phyloP scores from a whole-genome alignment of 768 basidiomycete genomes.

The Tylopilus subfusipes region DNA sequence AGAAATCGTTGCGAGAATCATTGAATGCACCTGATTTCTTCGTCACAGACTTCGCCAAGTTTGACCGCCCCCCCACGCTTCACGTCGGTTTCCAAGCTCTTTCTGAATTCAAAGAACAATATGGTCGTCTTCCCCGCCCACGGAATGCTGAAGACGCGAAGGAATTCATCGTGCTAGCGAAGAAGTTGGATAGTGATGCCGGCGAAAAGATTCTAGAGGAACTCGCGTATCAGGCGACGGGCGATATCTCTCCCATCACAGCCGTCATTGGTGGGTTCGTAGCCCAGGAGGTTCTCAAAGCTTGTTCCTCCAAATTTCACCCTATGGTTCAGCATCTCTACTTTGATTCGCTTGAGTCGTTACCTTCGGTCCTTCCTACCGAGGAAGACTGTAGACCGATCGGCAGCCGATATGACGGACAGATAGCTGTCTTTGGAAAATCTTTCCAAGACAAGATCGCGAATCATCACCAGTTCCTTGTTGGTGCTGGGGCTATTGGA shows the following conservation, averaged over 20 bases:
- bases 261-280: slow-evolving; percentile 97
- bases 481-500: slow-evolving; percentile 98
- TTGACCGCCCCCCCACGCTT: slow-evolving; percentile 84
- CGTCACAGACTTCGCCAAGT: slow-evolving; percentile 96
- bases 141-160: slow-evolving; percentile 80
- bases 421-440: slow-evolving; percentile 95
- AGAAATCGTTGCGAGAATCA: slow-evolving; percentile 95
- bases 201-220: slow-evolving; percentile 82
- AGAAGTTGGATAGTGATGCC: slow-evolving; percentile 69
- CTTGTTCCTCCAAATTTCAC: slow-evolving; percentile 96
- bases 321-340: slow-evolving; percentile 94
- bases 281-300: slow-evolving; percentile 96
- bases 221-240: slow-evolving; percentile 86
- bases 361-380: slow-evolving; percentile 70
- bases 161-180: slow-evolving; percentile 68
- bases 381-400: slow-evolving; percentile 82
- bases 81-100: slow-evolving; percentile 96
- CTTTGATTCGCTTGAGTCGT: slow-evolving; percentile 95
- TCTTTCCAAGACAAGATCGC: slow-evolving; percentile 89
- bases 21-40: slow-evolving; percentile 79
- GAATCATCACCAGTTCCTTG: slow-evolving; percentile 90
- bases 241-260: slow-evolving; percentile 84
- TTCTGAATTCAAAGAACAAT: slow-evolving; percentile 64
- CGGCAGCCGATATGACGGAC: slow-evolving; percentile 86
- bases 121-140: slow-evolving; percentile 73